Evolutionary conservation across 2,329 filamentous ascomycete species (phyloP).

Genomic region (Neofusicoccum sp.): DNA sequence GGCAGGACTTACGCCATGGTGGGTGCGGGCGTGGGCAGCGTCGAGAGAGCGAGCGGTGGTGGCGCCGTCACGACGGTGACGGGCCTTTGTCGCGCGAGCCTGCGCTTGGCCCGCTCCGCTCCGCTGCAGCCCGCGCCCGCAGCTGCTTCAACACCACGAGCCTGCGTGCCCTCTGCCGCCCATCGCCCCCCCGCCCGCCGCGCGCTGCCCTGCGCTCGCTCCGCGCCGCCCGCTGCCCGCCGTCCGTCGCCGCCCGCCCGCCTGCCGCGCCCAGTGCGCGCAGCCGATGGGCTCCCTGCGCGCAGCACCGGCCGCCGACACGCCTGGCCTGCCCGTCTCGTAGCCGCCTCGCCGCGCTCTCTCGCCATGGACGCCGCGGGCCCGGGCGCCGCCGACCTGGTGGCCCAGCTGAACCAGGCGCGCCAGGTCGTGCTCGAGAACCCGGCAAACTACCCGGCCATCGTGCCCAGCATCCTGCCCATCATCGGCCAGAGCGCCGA

Average conservation of each 20-base stretch:
- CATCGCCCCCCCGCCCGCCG: not conserved
- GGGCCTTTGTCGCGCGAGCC: not conserved
- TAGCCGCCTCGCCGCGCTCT: too few species aligned
- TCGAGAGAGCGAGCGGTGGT: not conserved
- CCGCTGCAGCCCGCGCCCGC: conserved; percentile 1
- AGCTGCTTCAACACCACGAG: not conserved
- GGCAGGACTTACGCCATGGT: conserved; percentile 16
- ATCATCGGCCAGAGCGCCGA: conserved; percentile 69
- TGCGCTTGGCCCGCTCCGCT: conserved; percentile 4
- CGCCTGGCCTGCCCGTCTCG: not conserved
- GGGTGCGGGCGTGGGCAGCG: not conserved
- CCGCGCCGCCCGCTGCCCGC: not conserved
- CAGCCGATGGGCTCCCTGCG: not conserved
- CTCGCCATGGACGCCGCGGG: too few species aligned
- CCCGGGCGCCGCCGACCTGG: conserved; percentile 25
- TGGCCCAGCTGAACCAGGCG: conserved; percentile 85
- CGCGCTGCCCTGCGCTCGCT: not conserved
- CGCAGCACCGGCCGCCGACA: not conserved
- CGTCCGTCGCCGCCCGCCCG: not conserved
- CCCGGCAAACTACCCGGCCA: conserved; percentile 83
- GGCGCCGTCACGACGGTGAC: not conserved
- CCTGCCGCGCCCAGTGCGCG: not conserved
- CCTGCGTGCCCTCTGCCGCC: not conserved
- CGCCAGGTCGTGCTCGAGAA: conserved; percentile 86
- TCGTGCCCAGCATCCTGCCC: conserved; percentile 88